These are phyloP conservation scores for Ophiostoma fasciatum DNA, from an alignment of 2,329 filamentous ascomycete species.

Conservation along the genomic window DNA sequence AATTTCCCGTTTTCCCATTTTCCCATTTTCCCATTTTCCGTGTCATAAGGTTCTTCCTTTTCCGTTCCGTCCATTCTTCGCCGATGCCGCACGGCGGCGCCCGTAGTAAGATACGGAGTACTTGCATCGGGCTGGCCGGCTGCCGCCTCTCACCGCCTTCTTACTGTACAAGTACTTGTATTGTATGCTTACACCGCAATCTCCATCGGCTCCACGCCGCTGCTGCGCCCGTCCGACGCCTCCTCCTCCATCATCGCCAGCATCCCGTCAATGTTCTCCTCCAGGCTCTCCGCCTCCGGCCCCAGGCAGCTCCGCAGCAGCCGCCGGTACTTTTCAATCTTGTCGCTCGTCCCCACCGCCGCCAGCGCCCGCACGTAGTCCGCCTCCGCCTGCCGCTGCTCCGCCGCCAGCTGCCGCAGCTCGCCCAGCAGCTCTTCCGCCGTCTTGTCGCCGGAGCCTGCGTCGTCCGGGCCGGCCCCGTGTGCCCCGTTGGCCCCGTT, in stretches of 20 bases:
- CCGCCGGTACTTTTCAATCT: slow-evolving; percentile 57
- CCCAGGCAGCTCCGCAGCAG: slow-evolving; percentile 55
- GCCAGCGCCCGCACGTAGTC: slow-evolving; percentile 56
- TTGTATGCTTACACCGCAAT: slow-evolving; percentile 4
- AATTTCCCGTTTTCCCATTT: too few species aligned
- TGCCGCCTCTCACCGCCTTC: background rate
- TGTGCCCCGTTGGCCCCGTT: slow-evolving; percentile 18
- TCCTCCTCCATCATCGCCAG: slow-evolving; percentile 51
- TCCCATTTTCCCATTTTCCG: too few species aligned
- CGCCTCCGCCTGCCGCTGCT: slow-evolving; percentile 46
- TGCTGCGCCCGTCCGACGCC: slow-evolving; percentile 20
- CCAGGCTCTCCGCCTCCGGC: slow-evolving; percentile 52
- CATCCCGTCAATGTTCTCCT: slow-evolving; percentile 45
- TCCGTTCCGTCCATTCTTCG: too few species aligned
- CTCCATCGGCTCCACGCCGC: slow-evolving; percentile 5
- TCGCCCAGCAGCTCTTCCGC: slow-evolving; percentile 43
- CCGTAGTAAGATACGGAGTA: too few species aligned
- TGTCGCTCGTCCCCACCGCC: slow-evolving; percentile 55
- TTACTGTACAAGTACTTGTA: background rate
- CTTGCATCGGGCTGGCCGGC: too few species aligned
- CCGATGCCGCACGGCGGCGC: too few species aligned
- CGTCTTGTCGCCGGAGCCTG: too few species aligned
- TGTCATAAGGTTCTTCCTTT: too few species aligned
- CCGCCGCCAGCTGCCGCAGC: slow-evolving; percentile 39
- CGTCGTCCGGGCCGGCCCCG: slow-evolving; percentile 30